Conservation (phyloP, 768 basidiomycete species). For the Collybia nuda region DNA sequence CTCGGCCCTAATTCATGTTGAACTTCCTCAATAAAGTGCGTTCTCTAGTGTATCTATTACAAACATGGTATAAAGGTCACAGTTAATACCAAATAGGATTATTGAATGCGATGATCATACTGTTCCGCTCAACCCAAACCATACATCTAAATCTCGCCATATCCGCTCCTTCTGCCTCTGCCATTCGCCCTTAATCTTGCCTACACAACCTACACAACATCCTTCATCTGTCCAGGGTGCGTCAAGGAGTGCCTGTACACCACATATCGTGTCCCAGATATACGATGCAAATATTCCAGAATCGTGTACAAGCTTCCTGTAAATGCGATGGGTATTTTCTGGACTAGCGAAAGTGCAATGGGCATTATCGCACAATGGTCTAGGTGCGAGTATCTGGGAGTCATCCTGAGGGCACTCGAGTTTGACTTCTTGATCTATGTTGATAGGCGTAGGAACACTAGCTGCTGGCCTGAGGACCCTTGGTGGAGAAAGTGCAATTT, state of each 20-base stretch:
- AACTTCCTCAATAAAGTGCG: no score
- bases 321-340: neutral
- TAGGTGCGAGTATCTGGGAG: neutral
- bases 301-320: conserved; percentile 16
- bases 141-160: conserved; percentile 28
- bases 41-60: no score
- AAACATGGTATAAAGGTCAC: no score
- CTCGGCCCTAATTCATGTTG: no score
- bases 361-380: neutral
- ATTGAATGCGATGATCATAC: no score
- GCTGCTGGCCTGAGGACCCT: neutral
- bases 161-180: conserved; percentile 22
- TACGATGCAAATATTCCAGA: conserved; percentile 24
- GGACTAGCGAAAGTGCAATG: neutral
- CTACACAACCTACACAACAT: conserved; percentile 33
- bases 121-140: conserved; percentile 17
- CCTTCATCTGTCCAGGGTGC: conserved; percentile 25
- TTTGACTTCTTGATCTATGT: no score
- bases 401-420: conserved; percentile 5
- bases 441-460: no score
- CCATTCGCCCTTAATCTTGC: conserved; percentile 26
- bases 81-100: no score
- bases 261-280: conserved; percentile 32
- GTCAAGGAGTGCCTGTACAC: conserved; percentile 27
- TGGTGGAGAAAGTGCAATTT: conserved; percentile 9